Base-by-base conservation (phyloP, 2,329 filamentous ascomycete genomes). In the Akanthomyces muscarius region DNA sequence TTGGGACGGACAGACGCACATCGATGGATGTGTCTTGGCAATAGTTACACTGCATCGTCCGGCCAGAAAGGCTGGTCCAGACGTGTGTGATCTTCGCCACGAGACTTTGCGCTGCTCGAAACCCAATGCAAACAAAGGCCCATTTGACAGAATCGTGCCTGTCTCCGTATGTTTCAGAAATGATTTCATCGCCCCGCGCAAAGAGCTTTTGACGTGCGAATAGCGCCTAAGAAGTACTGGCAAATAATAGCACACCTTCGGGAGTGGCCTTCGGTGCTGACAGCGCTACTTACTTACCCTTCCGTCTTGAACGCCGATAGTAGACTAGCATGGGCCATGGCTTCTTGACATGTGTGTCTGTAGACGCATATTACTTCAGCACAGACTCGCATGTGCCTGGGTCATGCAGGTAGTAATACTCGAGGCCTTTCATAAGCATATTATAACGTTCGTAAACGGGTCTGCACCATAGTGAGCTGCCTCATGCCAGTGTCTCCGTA, bases 21-120 rank as follows among this genome's bases (percentile, higher is more conserved):
- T 48, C 55, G 55, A 58, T 58, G 55, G 30, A 48, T 21, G 33
- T 30, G 30, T 58, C 55, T 58, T 58, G 55, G 55, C 55, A 38
- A 23, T 23, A 30, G 28, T 30, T 30, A 47, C 11, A 36, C 41
- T 28, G 54, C 54, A 45, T 47, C 41, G 54, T 36, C 45, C 10
- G n/a, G 42, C n/a, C 38, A 45, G 21, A 18, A n/a, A 3, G 38
- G 53, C 14, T 18, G 21, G 41, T 41, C 41, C 36, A 55, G 8
- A 44, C 51, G 21, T 38, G 51, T 41, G 4, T 53, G 18, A 16
- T 41, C 33, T 41, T 41, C 21, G 33, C 50, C 50, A 33, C 51
- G 4, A 23, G 18, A 10, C 38, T 13, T 41, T 41, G 14, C 47
- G 21, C 18, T 21, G 25, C 14, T 13, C 5, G 13, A 44, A 21